Evolutionary conservation across 805 yeast genomes (phyloP).

Genomic region (Teunomyces tritomae): DNA sequence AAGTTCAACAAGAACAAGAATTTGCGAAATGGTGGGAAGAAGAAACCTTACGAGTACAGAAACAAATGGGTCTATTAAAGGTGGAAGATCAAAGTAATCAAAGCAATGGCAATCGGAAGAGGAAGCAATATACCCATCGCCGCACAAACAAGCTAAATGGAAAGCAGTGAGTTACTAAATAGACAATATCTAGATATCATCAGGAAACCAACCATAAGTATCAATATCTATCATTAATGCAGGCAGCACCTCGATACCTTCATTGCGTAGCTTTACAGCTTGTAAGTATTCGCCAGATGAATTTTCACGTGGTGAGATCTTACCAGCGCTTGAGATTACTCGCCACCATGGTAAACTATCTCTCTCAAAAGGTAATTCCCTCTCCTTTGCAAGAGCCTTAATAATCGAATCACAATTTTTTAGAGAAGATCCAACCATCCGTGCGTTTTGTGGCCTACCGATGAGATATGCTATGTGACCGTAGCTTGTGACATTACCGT

Average conservation of each 20-base stretch:
- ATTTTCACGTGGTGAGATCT: conserved; percentile 51
- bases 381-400: conserved; percentile 21
- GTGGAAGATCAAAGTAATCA: background rate
- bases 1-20: conserved; percentile 76
- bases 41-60: conserved; percentile 67
- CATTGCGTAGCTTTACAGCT: conserved; percentile 41
- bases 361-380: conserved; percentile 9
- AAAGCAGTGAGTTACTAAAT: background rate
- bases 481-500: conserved; percentile 66
- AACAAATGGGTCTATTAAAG: conserved; percentile 18
- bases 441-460: conserved; percentile 60
- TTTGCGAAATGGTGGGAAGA: conserved; percentile 88
- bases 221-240: conserved; percentile 40
- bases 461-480: conserved; percentile 71
- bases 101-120: conserved; percentile 4
- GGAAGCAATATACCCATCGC: background rate
- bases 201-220: conserved; percentile 71
- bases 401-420: conserved; percentile 41
- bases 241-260: conserved; percentile 43
- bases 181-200: conserved; percentile 28
- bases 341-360: conserved; percentile 78
- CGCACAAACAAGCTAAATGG: background rate
- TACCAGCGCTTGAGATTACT: conserved; percentile 62
- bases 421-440: conserved; percentile 73
- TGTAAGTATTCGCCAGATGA: conserved; percentile 46